A percentile compares a stretch with the other conserved stretches of the same genome.
Conservation (phyloP, 2,329 filamentous ascomycete genomes). For the Paecilomyces dactylethromorphus region DNA sequence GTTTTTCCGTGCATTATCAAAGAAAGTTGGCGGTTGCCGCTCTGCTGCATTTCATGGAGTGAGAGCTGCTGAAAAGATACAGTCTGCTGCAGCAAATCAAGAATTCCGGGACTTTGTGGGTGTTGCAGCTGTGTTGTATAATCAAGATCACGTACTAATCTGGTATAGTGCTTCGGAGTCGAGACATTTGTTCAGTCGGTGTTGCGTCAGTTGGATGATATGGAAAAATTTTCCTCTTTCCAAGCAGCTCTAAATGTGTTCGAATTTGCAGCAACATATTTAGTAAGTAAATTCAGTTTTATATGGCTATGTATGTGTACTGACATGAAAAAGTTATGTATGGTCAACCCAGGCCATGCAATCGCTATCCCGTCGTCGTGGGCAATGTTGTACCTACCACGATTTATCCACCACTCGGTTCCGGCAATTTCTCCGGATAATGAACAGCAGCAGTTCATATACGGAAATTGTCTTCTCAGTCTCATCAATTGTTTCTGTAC, state of each 20-base stretch:
- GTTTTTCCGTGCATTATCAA: background rate
- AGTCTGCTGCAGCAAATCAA: background rate
- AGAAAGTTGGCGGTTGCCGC: background rate
- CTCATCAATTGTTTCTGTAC: conserved; percentile 2
- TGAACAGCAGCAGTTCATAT: background rate
- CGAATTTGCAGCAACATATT: conserved; percentile 7
- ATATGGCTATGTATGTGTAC: background rate
- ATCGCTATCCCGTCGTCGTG: conserved; percentile 9
- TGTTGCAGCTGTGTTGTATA: background rate
- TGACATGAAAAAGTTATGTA: conserved; percentile 4
- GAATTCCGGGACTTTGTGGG: background rate
- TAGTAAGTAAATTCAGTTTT: conserved; percentile 1
- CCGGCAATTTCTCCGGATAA: background rate
- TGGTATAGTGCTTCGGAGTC: background rate
- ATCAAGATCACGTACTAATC: background rate
- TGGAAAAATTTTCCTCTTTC: background rate
- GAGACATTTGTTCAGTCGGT: background rate
- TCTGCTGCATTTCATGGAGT: background rate
- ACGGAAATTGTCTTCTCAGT: background rate
- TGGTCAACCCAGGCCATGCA: conserved; percentile 6
- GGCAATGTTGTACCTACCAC: conserved; percentile 7
- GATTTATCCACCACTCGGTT: conserved; percentile 1
- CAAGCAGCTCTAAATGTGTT: conserved; percentile 8
- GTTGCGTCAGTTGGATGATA: background rate
- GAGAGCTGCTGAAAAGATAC: background rate